A percentile compares a stretch with the other conserved stretches of the same genome.
Evolutionary conservation across 257 asterid species (phyloP).

Genomic region (Cynanchum wilfordii): DNA sequence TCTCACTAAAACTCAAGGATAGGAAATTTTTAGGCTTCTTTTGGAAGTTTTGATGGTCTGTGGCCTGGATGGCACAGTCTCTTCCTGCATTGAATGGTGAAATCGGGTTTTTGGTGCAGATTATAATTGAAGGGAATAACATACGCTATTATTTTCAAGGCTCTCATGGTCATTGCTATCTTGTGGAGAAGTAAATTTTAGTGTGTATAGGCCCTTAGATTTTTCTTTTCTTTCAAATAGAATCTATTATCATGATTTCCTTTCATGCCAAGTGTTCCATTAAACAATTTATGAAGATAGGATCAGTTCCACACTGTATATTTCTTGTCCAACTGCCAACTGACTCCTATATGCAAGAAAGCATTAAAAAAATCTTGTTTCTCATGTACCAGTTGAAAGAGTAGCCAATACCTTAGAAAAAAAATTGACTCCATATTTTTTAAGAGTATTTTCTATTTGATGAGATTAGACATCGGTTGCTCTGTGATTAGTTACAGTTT

Average conservation of each 20-base stretch:
- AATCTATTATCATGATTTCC: not conserved
- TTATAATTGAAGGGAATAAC: not conserved
- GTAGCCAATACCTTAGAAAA: not conserved
- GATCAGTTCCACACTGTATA: not conserved
- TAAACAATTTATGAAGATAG: not conserved
- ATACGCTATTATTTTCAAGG: not conserved
- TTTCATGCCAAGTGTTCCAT: not conserved
- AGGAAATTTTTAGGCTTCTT: not conserved
- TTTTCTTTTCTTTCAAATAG: not conserved
- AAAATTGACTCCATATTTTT: not conserved
- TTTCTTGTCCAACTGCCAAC: not conserved
- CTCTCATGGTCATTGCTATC: not conserved
- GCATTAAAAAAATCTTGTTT: not conserved
- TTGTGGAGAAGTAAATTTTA: not conserved
- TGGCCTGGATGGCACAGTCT: not conserved
- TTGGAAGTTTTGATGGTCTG: not conserved
- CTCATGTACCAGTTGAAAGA: not conserved
- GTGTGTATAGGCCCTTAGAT: not conserved
- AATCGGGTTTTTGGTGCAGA: not conserved
- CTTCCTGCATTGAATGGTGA: not conserved
- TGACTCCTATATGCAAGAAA: not conserved
- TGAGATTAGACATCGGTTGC: not conserved
- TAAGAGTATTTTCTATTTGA: not conserved
- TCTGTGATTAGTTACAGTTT: not conserved
- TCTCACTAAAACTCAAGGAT: not conserved